Percentiles rank a stretch among this genome's conserved stretches.
phyloP scores from a whole-genome alignment of 1,139 yeast species.

The Yamadazyma blattariae region DNA sequence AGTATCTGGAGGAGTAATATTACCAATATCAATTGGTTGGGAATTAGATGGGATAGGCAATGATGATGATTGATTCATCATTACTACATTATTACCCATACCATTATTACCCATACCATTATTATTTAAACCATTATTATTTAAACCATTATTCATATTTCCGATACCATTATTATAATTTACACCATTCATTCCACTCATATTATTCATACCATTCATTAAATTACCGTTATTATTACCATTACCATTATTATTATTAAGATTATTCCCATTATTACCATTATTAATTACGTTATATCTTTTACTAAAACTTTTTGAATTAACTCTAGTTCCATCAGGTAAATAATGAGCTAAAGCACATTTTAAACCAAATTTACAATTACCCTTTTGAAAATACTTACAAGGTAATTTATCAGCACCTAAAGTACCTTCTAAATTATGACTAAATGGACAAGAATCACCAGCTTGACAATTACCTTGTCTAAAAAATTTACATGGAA shows the following conservation, averaged over 20 bases:
- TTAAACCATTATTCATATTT: neutral
- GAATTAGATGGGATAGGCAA: neutral
- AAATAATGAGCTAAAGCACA: constrained; percentile 91
- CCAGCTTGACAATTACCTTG: constrained; percentile 98
- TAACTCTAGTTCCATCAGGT: constrained; percentile 85
- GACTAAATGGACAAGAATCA: constrained; percentile 85
- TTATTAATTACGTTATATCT: constrained; percentile 1
- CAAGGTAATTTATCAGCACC: constrained; percentile 73
- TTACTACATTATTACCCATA: neutral
- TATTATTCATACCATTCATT: neutral
- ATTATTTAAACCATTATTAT: neutral
- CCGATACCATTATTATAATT: too few relatives aligned
- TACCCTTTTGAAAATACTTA: constrained; percentile 91
- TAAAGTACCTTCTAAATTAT: constrained; percentile 58
- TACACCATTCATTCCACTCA: neutral
- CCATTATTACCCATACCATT: neutral
- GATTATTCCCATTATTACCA: neutral
- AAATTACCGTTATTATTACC: neutral
- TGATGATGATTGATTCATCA: neutral
- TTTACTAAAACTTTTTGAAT: constrained; percentile 33
- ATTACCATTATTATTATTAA: neutral
- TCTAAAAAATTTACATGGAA: constrained; percentile 88
- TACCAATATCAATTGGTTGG: constrained; percentile 8
- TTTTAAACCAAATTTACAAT: constrained; percentile 88
- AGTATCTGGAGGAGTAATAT: neutral